A percentile compares a stretch with the other conserved stretches of the same genome.
Conservation (phyloP, 129 eudicot species). For the Lonicera japonica region DNA sequence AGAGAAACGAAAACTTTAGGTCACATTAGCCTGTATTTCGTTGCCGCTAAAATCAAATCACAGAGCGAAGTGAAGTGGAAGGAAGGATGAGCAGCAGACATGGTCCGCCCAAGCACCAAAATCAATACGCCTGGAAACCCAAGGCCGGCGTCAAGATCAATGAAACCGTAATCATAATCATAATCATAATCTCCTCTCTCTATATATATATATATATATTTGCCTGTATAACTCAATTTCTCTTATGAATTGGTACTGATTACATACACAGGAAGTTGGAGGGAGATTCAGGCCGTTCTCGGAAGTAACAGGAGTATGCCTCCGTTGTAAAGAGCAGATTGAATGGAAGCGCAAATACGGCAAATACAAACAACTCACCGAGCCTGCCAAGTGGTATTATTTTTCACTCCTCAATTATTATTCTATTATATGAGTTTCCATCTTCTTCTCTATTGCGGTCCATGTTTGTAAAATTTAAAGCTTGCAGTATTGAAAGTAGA, state of each 20-base stretch:
- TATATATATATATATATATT: background rate
- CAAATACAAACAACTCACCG: conserved; percentile 83
- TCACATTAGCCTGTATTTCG: too few relatives aligned
- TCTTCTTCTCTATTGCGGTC: too few relatives aligned
- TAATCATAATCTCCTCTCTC: background rate
- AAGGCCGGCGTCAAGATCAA: conserved; percentile 80
- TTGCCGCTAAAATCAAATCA: background rate
- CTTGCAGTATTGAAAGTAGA: too few relatives aligned
- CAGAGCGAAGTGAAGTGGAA: background rate
- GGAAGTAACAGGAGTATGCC: conserved; percentile 80
- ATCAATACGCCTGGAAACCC: conserved; percentile 88
- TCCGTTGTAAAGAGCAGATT: conserved; percentile 76
- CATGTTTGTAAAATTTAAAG: too few relatives aligned
- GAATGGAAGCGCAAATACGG: conserved; percentile 98
- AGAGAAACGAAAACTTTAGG: too few relatives aligned
- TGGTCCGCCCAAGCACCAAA: conserved; percentile 94
- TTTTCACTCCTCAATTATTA: background rate
- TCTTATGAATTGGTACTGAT: background rate
- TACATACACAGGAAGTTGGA: conserved; percentile 55
- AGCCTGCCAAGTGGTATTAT: conserved; percentile 85
- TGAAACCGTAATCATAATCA: conserved; percentile 67
- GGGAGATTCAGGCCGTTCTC: conserved; percentile 76
- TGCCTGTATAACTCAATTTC: background rate
- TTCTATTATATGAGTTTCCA: too few relatives aligned
- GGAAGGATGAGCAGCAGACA: conserved; percentile 35